A percentile compares a stretch with the other conserved stretches of the same genome.
These are phyloP conservation scores for Mortierella hygrophila DNA, from an alignment of 192 early-diverging fungal species.

Conservation along the genomic window DNA sequence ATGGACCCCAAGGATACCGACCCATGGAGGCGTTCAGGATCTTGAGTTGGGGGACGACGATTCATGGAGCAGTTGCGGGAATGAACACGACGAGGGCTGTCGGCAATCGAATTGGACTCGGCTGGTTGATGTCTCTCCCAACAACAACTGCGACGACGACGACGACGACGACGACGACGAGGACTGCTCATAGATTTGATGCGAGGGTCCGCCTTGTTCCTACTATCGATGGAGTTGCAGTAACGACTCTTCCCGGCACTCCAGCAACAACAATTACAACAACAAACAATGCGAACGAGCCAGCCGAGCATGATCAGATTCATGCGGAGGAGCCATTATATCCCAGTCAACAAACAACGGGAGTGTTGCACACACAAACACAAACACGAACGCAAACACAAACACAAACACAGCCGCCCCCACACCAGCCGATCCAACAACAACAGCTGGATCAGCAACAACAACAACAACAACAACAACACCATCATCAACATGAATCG, in stretches of 20 bases:
- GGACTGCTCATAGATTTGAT: not conserved
- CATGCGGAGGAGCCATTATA: conserved; percentile 5
- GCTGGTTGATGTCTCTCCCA: conserved; percentile 28
- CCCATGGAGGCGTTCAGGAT: conserved; percentile 53
- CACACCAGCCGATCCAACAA: not conserved
- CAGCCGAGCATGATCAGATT: not conserved
- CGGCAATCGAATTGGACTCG: conserved; percentile 35
- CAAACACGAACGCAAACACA: not conserved
- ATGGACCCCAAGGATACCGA: conserved; percentile 50
- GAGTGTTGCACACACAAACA: not conserved
- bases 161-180: not conserved
- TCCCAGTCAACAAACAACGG: conserved; percentile 5
- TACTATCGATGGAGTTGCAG: not conserved
- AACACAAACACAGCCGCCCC: not conserved
- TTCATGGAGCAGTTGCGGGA: conserved; percentile 44
- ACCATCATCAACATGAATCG: not conserved
- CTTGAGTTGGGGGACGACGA: conserved; percentile 40
- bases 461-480: conserved; percentile 21
- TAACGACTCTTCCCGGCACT: not conserved
- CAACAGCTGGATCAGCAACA: conserved; percentile 6
- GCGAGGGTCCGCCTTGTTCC: conserved; percentile 20
- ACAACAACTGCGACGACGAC: not conserved
- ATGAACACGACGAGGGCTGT: conserved; percentile 17
- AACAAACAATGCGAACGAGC: conserved; percentile 9
- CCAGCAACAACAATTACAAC: not conserved